Percentiles rank a stretch among this genome's conserved stretches.
These are phyloP conservation scores for Talaromyces trachyspermus DNA, from an alignment of 495 filamentous ascomycete genomes.

Conservation along the genomic window DNA sequence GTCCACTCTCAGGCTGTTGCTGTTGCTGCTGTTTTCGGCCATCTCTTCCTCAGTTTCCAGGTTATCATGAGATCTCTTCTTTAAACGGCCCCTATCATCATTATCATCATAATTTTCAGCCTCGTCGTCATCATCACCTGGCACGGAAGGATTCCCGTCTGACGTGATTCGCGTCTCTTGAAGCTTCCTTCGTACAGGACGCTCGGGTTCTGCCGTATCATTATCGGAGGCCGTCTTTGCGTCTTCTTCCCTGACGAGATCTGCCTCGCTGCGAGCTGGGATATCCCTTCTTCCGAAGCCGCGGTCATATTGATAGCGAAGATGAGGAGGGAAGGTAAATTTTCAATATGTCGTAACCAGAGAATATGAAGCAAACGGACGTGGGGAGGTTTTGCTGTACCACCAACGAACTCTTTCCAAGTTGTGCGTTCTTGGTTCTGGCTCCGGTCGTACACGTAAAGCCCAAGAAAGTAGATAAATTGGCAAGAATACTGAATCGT, in stretches of 20 bases:
- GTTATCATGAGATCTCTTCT: constrained; percentile 53
- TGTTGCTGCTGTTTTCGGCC: neutral
- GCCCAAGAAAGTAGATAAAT: no score
- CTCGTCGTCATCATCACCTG: constrained; percentile 10
- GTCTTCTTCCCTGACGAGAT: constrained; percentile 18
- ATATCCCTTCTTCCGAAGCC: neutral
- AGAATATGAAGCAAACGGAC: no score
- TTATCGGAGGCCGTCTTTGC: constrained; percentile 35
- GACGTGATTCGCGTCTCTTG: constrained; percentile 53
- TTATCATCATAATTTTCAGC: constrained; percentile 15
- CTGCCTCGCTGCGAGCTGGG: neutral
- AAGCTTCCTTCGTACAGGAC: constrained; percentile 53
- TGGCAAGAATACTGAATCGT: no score
- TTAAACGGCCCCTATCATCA: constrained; percentile 32
- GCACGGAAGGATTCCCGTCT: constrained; percentile 1
- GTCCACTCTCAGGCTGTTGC: constrained; percentile 12
- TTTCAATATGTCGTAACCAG: no score
- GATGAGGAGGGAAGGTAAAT: neutral
- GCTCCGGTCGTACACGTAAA: no score
- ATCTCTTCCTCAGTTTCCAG: constrained; percentile 24
- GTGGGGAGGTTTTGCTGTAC: no score
- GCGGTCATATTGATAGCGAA: constrained; percentile 5
- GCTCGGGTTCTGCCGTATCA: constrained; percentile 38
- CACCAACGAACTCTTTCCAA: no score
- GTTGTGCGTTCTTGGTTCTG: no score